Evolutionary conservation across 2,329 filamentous ascomycete species (phyloP), one percentile per base, ranked within the genome.

Genomic region (Penicillium sp.): DNA sequence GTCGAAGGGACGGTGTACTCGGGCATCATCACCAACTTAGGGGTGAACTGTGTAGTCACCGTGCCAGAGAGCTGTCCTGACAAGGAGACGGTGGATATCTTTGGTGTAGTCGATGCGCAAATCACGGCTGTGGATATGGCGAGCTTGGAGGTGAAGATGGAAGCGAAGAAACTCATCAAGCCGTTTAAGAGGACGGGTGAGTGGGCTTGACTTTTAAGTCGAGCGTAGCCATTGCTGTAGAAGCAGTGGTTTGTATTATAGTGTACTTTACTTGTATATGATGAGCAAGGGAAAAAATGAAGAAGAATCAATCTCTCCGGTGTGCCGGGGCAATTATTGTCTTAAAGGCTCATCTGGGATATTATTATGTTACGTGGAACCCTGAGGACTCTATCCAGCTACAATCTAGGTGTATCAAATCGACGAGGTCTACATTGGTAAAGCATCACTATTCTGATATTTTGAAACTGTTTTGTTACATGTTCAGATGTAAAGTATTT

Each of bases 71-170:
- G 61, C 14, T 64, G 72, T 42, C 39, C 57, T 3, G 71, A 54
- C 14, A 59, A 54, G 20, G 64, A 69, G 12, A 35, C 70, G 17
- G 58, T 74, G 47, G 69, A 72, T 50, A 62, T 74, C 6, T 69
- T 75, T 37, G 70, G 70, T 28, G 54, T 71, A 4, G 74, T 77
- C 38, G 72, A 77, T 54, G 75, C 74, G 2, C 71, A 66, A 53
- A 73, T 77, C 25, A 67, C 63, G 0, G 64, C 63, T 14, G 70
- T 77, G 12, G 72, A 77, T 68, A 64, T 76, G 65, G 67, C 72
- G 3, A 65, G 59, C 10, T 50, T 67, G 49, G 43, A 73, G 25
- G 74, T 77, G 34, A 62, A 66, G 34, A 68, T 77, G 71, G 71
- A 77, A 51, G 70, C 70, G n/a, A 70, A 67, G 31, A 41, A 63